A percentile compares a stretch with the other conserved stretches of the same genome.
Evolutionary conservation across 2,329 filamentous ascomycete genomes (phyloP).

Genomic region (Xylogone sp.): DNA sequence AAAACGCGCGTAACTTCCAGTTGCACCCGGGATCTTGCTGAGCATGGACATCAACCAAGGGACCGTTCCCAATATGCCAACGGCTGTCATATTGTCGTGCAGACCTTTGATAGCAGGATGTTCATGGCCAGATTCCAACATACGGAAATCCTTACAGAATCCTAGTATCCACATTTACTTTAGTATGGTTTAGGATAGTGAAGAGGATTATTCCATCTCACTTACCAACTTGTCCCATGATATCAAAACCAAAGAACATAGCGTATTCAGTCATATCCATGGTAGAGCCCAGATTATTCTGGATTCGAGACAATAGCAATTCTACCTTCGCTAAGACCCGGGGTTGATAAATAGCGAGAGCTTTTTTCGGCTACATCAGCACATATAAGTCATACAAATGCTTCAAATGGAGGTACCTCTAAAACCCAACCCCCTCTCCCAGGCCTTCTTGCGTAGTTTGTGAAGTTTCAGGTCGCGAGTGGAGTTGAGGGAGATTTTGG

Average conservation of each 20-base stretch:
- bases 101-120: conserved; percentile 27
- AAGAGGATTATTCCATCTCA: neutral
- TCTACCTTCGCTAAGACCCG: conserved; percentile 8
- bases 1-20: conserved; percentile 29
- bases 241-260: conserved; percentile 39
- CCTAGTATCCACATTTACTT: neutral
- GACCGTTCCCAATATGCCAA: conserved; percentile 5
- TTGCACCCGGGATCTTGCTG: conserved; percentile 28
- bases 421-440: conserved; percentile 21
- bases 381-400: neutral
- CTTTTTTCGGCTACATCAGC: neutral
- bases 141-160: conserved; percentile 38
- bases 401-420: too few species aligned
- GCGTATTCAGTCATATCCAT: conserved; percentile 37
- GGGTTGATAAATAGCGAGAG: neutral
- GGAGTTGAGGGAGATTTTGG: conserved; percentile 34
- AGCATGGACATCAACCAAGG: conserved; percentile 31
- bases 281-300: conserved; percentile 14
- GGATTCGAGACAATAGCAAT: conserved; percentile 29
- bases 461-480: conserved; percentile 27
- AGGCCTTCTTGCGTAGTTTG: conserved; percentile 17
- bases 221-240: conserved; percentile 38
- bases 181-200: neutral
- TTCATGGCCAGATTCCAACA: conserved; percentile 28
- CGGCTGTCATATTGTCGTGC: conserved; percentile 6